Evolutionary conservation across 257 asterid species (phyloP).

Genomic region (Verbena officinalis): DNA sequence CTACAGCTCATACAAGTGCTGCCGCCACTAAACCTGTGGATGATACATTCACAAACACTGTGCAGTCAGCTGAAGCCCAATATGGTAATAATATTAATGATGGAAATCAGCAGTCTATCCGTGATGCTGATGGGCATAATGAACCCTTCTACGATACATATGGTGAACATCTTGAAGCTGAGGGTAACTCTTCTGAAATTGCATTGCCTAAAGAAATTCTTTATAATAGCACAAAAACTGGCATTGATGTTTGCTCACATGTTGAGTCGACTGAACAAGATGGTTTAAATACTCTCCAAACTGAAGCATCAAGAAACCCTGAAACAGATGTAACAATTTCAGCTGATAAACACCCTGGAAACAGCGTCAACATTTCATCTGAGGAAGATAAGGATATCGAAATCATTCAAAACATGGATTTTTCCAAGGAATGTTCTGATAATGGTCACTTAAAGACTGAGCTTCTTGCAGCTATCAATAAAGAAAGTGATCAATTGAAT

Average conservation of each 20-base stretch:
- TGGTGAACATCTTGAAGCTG: conserved; percentile 33
- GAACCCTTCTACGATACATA: conserved; percentile 33
- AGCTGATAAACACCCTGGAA: conserved; percentile 31
- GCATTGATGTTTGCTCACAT: conserved; percentile 23
- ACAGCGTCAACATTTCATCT: conserved; percentile 26
- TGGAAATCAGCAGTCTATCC: conserved; percentile 30
- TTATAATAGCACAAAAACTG: conserved; percentile 22
- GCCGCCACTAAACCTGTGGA: conserved; percentile 8
- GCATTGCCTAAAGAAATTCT: conserved; percentile 15
- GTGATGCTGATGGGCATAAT: conserved; percentile 35
- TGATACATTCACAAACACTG: conserved; percentile 7
- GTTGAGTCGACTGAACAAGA: conserved; percentile 28
- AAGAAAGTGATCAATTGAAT: conserved; percentile 29
- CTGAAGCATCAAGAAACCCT: conserved; percentile 24
- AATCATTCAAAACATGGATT: conserved; percentile 21
- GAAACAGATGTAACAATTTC: conserved; percentile 32
- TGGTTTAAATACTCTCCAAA: conserved; percentile 22
- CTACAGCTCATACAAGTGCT: conserved; percentile 16
- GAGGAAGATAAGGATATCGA: conserved; percentile 25
- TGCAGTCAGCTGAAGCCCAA: conserved; percentile 28
- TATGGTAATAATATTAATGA: conserved; percentile 22
- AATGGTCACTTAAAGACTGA: conserved; percentile 23
- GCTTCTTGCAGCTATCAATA: conserved; percentile 5
- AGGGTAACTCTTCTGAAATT: conserved; percentile 23
- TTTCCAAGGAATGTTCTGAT: conserved; percentile 10